Evolutionary conservation across 2,329 filamentous ascomycete species (phyloP).

Genomic region (Fusarium sp.): DNA sequence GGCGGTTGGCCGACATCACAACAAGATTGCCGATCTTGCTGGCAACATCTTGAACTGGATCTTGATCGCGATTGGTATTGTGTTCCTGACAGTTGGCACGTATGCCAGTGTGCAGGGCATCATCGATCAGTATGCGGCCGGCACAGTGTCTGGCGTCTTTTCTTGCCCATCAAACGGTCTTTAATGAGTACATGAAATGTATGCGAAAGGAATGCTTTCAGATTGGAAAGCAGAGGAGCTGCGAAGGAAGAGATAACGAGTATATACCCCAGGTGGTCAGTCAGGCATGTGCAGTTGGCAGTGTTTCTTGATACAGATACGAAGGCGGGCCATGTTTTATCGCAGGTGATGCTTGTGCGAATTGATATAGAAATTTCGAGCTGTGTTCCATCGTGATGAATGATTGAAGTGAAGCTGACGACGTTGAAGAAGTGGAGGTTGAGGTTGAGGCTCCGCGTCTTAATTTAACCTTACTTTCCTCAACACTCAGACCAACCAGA

Average conservation of each 20-base stretch:
- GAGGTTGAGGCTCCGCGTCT: slow-evolving; percentile 17
- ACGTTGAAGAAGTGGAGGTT: slow-evolving; percentile 7
- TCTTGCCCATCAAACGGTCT: slow-evolving; percentile 77
- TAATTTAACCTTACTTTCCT: slow-evolving; percentile 13
- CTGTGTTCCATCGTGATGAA: not conserved
- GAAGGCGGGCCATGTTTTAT: not conserved
- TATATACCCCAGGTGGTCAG: slow-evolving; percentile 21
- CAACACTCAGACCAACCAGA: slow-evolving; percentile 15
- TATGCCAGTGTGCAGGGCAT: slow-evolving; percentile 83
- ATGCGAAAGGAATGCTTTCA: not conserved
- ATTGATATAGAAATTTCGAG: not conserved
- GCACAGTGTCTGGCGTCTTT: slow-evolving; percentile 77
- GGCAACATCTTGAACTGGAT: slow-evolving; percentile 76
- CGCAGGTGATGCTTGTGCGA: not conserved
- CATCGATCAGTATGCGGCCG: slow-evolving; percentile 75
- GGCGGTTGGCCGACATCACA: slow-evolving; percentile 64
- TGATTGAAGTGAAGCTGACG: not conserved
- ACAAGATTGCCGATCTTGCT: slow-evolving; percentile 61
- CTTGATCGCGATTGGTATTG: slow-evolving; percentile 80
- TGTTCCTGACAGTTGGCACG: slow-evolving; percentile 85
- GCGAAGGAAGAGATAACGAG: slow-evolving; percentile 4
- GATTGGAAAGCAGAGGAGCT: not conserved
- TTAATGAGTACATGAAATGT: slow-evolving; percentile 47
- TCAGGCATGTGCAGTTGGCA: slow-evolving; percentile 1
- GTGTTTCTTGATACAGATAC: not conserved